Evolutionary conservation across 1,139 yeast genomes (phyloP).

Genomic region (Meyerozyma sp.): DNA sequence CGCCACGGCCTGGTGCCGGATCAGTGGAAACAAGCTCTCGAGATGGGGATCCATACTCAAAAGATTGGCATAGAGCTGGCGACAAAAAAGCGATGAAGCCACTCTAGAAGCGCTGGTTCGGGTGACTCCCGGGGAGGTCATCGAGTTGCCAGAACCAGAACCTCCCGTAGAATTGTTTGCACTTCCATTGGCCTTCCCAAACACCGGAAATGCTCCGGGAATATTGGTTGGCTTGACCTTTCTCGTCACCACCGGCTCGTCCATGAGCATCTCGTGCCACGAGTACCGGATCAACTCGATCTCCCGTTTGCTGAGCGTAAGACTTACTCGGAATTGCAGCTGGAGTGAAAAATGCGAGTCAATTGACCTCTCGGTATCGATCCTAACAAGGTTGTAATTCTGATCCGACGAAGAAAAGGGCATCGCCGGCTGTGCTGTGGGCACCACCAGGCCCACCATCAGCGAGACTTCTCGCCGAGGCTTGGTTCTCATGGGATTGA

Average conservation of each 20-base stretch:
- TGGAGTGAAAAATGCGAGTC: constrained; percentile 5
- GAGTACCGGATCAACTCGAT: constrained; percentile 38
- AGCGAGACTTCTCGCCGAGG: neutral
- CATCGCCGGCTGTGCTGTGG: neutral
- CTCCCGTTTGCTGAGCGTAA: constrained; percentile 26
- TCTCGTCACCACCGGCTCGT: constrained; percentile 22
- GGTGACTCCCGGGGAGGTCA: constrained; percentile 5
- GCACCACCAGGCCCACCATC: neutral
- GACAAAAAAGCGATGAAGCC: constrained; percentile 50
- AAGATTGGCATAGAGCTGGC: constrained; percentile 59
- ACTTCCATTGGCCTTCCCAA: constrained; percentile 6
- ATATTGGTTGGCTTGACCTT: constrained; percentile 12
- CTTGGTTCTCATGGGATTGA: constrained; percentile 2
- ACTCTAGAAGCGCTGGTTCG: constrained; percentile 21
- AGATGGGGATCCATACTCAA: constrained; percentile 48
- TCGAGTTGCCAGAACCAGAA: too few relatives aligned
- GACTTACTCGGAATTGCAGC: constrained; percentile 14
- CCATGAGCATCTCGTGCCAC: constrained; percentile 41
- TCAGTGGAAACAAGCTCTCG: constrained; percentile 56
- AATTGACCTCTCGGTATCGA: constrained; percentile 5
- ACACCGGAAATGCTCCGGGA: constrained; percentile 25
- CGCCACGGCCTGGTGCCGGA: constrained; percentile 68
- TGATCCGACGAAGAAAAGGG: constrained; percentile 1
- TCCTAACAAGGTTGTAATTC: constrained; percentile 8
- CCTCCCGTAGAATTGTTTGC: neutral